phyloP scores from a whole-genome alignment of 768 basidiomycete genomes.

The Porpolomopsis calyptriformis region DNA sequence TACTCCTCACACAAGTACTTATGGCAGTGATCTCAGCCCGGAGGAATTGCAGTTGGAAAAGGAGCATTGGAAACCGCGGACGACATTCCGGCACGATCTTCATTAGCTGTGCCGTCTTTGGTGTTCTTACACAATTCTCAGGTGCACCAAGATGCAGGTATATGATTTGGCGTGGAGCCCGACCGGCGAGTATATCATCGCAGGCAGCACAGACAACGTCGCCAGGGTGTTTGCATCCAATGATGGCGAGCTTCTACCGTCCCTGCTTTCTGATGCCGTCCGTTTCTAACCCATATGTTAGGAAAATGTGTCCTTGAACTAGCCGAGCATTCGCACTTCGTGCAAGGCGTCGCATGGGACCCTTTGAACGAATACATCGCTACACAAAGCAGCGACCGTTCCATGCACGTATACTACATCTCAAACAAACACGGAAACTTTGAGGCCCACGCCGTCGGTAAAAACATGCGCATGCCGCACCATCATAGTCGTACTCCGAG shows the following conservation, averaged over 20 bases:
- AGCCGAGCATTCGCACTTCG: slow-evolving; percentile 91
- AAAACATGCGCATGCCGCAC: slow-evolving; percentile 68
- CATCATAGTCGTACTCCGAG: slow-evolving; percentile 67
- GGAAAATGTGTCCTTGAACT: slow-evolving; percentile 84
- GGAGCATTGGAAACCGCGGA: slow-evolving; percentile 89
- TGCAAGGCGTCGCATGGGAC: slow-evolving; percentile 99
- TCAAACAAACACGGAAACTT: slow-evolving; percentile 69
- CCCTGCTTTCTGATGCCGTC: background rate
- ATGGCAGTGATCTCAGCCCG: slow-evolving; percentile 69
- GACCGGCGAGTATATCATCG: slow-evolving; percentile 83
- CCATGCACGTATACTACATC: slow-evolving; percentile 90
- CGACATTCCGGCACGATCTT: slow-evolving; percentile 39
- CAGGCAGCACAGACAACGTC: slow-evolving; percentile 95
- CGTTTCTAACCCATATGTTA: slow-evolving; percentile 20
- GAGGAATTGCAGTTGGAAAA: slow-evolving; percentile 85
- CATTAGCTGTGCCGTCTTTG: background rate
- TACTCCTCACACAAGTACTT: slow-evolving; percentile 56
- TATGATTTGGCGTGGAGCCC: slow-evolving; percentile 99
- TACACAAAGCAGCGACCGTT: slow-evolving; percentile 91
- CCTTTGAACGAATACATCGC: slow-evolving; percentile 95
- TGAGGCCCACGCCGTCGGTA: slow-evolving; percentile 85
- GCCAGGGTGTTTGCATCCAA: slow-evolving; percentile 70
- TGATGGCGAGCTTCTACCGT: slow-evolving; percentile 43
- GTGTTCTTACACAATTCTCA: slow-evolving; percentile 21
- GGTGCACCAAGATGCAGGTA: slow-evolving; percentile 90